A percentile compares a stretch with the other conserved stretches of the same genome.
phyloP scores from a whole-genome alignment of 2,329 filamentous ascomycete species.

The Claviceps monticola region DNA sequence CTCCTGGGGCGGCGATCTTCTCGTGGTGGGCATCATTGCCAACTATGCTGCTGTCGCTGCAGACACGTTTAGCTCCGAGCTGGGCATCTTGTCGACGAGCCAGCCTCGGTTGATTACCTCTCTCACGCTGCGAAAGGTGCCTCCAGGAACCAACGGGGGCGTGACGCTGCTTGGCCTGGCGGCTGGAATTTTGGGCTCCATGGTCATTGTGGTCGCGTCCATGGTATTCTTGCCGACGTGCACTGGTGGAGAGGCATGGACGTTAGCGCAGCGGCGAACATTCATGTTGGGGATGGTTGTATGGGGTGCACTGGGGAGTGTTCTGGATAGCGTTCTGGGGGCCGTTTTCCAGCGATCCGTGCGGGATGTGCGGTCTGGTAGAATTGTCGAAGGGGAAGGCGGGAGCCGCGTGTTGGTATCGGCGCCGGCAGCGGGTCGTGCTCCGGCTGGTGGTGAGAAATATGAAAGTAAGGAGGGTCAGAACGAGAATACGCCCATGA shows the following conservation, averaged over 20 bases:
- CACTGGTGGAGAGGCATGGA: conserved; percentile 33
- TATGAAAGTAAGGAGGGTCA: conserved; percentile 29
- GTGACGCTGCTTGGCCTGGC: conserved; percentile 62
- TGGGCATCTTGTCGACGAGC: conserved; percentile 72
- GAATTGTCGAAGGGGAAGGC: conserved; percentile 77
- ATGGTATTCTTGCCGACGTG: conserved; percentile 59
- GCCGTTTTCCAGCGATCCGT: conserved; percentile 78
- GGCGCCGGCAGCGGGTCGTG: conserved; percentile 7
- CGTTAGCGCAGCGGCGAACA: conserved; percentile 26
- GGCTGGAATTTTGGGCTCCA: conserved; percentile 61
- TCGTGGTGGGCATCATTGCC: conserved; percentile 52
- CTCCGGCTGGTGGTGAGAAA: conserved; percentile 21
- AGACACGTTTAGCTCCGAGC: conserved; percentile 89
- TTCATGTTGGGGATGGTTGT: conserved; percentile 47
- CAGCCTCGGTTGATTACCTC: conserved; percentile 79
- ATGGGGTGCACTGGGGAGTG: conserved; percentile 65
- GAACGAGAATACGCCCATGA: conserved; percentile 33
- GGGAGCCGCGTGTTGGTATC: conserved; percentile 45
- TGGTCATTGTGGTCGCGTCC: conserved; percentile 53
- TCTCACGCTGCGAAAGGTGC: conserved; percentile 59
- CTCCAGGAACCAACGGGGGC: conserved; percentile 85
- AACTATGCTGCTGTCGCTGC: conserved; percentile 88
- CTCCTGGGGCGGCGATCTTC: conserved; percentile 46
- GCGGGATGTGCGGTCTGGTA: conserved; percentile 67
- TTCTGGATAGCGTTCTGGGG: conserved; percentile 80